Evolutionary conservation across 2,329 filamentous ascomycete species (phyloP).

Genomic region (Calonectria crousiana): DNA sequence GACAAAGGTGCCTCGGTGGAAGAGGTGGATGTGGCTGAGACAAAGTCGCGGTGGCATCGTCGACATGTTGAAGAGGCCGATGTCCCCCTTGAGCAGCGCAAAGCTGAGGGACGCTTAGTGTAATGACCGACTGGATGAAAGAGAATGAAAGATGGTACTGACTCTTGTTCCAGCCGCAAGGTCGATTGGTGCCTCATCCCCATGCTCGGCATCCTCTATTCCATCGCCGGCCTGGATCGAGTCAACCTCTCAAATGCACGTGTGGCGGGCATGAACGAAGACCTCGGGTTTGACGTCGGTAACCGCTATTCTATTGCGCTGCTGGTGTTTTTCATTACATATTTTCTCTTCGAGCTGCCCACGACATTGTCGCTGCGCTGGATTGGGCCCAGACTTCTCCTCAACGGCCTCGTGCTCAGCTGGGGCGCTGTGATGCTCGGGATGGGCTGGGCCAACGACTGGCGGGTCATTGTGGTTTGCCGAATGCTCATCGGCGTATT

Average conservation of each 20-base stretch:
- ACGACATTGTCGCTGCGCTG: conserved; percentile 47
- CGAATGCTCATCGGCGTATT: conserved; percentile 48
- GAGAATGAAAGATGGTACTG: neutral
- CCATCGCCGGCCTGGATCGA: conserved; percentile 45
- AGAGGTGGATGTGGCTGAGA: conserved; percentile 7
- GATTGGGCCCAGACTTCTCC: conserved; percentile 45
- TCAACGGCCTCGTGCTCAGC: conserved; percentile 46
- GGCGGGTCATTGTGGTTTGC: conserved; percentile 21
- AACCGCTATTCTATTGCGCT: conserved; percentile 47
- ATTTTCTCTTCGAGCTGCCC: conserved; percentile 48
- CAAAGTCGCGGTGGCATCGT: neutral
- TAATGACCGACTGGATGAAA: neutral
- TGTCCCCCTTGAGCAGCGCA: conserved; percentile 18
- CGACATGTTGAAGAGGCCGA: conserved; percentile 22
- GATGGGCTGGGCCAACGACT: conserved; percentile 46
- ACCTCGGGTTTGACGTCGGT: conserved; percentile 50
- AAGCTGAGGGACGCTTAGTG: conserved; percentile 30
- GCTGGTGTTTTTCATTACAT: conserved; percentile 47
- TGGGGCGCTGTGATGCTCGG: conserved; percentile 49
- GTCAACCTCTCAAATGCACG: conserved; percentile 49
- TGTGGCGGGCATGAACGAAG: conserved; percentile 48
- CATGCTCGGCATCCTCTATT: conserved; percentile 45
- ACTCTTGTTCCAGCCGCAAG: conserved; percentile 33
- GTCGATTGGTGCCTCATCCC: conserved; percentile 51
- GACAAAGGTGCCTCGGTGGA: conserved; percentile 1